phyloP scores from a whole-genome alignment of 1,139 yeast species.

The Diutina ranongensis region DNA sequence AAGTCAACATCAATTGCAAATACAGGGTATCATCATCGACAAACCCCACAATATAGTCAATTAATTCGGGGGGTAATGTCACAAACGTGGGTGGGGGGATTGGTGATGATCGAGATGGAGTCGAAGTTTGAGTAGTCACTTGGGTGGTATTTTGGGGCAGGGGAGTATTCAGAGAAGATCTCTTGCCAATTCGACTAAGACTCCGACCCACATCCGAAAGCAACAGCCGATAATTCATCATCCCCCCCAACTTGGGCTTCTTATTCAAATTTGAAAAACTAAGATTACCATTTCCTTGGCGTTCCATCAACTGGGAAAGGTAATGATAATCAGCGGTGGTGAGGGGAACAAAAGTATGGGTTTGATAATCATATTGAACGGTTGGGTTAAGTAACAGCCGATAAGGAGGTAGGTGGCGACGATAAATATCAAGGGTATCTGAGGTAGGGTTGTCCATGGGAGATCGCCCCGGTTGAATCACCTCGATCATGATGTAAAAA shows the following conservation, averaged over 20 bases:
- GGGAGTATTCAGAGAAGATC: background rate
- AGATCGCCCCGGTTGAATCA: background rate
- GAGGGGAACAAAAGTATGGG: slow-evolving; percentile 29
- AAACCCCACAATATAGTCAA: slow-evolving; percentile 17
- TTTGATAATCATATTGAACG: slow-evolving; percentile 31
- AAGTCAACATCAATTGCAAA: slow-evolving; percentile 35
- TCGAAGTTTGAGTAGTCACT: too few relatives aligned
- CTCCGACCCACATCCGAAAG: slow-evolving; percentile 23
- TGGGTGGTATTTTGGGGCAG: too few relatives aligned
- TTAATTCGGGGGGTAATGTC: background rate
- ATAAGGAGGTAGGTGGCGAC: slow-evolving; percentile 28
- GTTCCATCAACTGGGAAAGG: slow-evolving; percentile 8
- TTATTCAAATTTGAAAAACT: slow-evolving; percentile 6
- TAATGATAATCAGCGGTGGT: slow-evolving; percentile 14
- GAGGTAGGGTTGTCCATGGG: background rate
- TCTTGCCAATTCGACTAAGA: background rate
- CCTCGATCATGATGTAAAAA: background rate
- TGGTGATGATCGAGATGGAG: too few relatives aligned
- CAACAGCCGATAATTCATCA: slow-evolving; percentile 34
- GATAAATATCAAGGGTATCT: background rate
- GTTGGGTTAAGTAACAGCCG: slow-evolving; percentile 31
- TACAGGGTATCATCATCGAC: slow-evolving; percentile 19
- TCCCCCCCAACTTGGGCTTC: slow-evolving; percentile 13
- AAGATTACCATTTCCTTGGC: background rate
- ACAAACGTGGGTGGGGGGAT: background rate